Evolutionary conservation across 257 asterid genomes (phyloP).

Genomic region (Solanum stenotomum): DNA sequence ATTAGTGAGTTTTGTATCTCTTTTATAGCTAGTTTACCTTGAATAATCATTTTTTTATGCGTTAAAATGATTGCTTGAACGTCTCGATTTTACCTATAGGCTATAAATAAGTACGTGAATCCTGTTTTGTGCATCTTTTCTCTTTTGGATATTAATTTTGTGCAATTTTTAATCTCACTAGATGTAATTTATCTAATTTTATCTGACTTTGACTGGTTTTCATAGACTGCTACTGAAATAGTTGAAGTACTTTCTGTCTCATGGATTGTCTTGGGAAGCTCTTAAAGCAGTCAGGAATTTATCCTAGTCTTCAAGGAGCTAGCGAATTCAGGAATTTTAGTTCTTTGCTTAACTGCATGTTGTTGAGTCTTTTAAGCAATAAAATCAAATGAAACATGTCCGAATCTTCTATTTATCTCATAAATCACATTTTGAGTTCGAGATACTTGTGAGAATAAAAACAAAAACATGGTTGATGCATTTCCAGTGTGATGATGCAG

Average conservation of each 20-base stretch:
- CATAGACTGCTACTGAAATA: background rate
- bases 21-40: background rate
- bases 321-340: background rate
- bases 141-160: background rate
- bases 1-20: constrained; percentile 29
- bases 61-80: background rate
- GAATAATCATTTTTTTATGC: background rate
- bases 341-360: background rate
- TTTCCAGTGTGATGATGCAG: background rate
- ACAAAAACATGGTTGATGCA: background rate
- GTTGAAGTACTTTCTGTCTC: background rate
- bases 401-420: background rate
- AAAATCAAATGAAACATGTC: background rate
- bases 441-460: background rate
- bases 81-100: background rate
- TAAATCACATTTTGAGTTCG: background rate
- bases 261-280: background rate
- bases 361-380: background rate
- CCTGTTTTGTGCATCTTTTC: background rate
- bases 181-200: background rate
- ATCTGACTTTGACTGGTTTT: background rate
- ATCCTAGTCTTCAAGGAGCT: background rate
- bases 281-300: background rate
- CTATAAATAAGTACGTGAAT: background rate
- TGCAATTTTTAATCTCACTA: background rate